Base-by-base conservation (phyloP, 1,139 yeast species). In the Blastobotrys raffinosifermentans region DNA sequence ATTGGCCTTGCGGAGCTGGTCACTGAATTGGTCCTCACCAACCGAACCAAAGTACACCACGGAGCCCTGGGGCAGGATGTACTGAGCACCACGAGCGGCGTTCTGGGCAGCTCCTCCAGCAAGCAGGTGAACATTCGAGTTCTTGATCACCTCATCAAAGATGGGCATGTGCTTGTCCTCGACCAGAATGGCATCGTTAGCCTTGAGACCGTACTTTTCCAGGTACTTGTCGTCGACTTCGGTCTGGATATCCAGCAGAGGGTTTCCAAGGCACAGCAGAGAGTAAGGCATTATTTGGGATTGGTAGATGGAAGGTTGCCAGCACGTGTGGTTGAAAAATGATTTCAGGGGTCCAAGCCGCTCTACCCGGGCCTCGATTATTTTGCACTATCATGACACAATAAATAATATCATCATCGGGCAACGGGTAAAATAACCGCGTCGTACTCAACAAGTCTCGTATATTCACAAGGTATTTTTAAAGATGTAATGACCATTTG, bases 61-160 rank as follows among this genome's bases (percentile, higher is more conserved):
- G 21, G 93, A 79, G 54, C 78, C 65, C 34, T 71, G 66, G 43
- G 97, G 96, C 41, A 93, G 72, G 47, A 86, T 67, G 68, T 86
- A 89, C 60, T 91, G 96, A 37, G 97, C 97, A 58, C 96, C 99
- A 69, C 99, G 80, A 43, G 98, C 96, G 47, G 98, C 80, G 70
- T 91, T 91, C 70, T 91, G 99, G 44, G 97, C 98, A 53, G 99
- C 98, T 62, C 99, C 99, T 53, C 99, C 99, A 45, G 99, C 98
- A 53, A 91, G 77, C 48, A 79, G 67, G 57, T 77, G 75, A 50
- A 84, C 79, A 46, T 72, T 76, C 30, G 74, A 69, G 60, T 69
- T 68, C 37, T 70, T 63, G 47, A 85, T 67, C 50, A 83, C 73
- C 65, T 89, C 97, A 42, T 75, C 80, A 63, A 71, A 91, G 61